phyloP scores from a whole-genome alignment of 805 yeast species.

The Lachancea quebecensis region DNA sequence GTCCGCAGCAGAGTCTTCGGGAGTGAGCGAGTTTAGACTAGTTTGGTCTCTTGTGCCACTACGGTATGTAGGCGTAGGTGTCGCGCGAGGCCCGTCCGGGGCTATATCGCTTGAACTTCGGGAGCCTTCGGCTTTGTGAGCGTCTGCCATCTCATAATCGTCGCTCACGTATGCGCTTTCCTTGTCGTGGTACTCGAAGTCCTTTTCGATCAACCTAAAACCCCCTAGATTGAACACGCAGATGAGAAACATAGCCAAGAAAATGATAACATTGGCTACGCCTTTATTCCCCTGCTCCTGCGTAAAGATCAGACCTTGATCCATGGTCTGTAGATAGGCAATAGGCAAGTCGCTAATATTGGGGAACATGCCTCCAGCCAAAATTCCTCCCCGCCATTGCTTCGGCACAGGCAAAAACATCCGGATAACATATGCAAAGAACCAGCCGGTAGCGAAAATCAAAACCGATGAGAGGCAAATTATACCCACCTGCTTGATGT shows the following conservation, averaged over 20 bases:
- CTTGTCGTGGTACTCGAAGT: conserved; percentile 39
- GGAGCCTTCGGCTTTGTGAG: background rate
- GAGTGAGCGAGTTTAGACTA: background rate
- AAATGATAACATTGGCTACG: conserved; percentile 76
- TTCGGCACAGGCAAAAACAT: conserved; percentile 45
- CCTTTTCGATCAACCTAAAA: conserved; percentile 60
- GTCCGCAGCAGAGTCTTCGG: background rate
- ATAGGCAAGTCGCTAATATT: conserved; percentile 74
- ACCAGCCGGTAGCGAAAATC: conserved; percentile 45
- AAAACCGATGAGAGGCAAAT: conserved; percentile 46
- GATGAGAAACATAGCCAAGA: conserved; percentile 58
- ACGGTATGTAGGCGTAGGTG: background rate
- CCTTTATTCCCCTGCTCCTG: conserved; percentile 62
- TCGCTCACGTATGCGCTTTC: conserved; percentile 18
- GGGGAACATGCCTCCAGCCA: conserved; percentile 65
- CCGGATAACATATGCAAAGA: conserved; percentile 35
- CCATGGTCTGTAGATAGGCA: conserved; percentile 64
- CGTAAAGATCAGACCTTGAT: conserved; percentile 53
- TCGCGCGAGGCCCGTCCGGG: background rate
- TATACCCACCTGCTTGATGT: conserved; percentile 65
- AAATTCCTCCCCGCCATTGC: conserved; percentile 63
- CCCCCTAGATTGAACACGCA: conserved; percentile 73
- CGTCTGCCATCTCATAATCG: conserved; percentile 9
- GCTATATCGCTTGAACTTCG: background rate
- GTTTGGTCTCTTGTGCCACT: background rate